These are phyloP conservation scores for Zymoseptoria tritici DNA, from an alignment of 2,329 filamentous ascomycete genomes.

Conservation along the genomic window DNA sequence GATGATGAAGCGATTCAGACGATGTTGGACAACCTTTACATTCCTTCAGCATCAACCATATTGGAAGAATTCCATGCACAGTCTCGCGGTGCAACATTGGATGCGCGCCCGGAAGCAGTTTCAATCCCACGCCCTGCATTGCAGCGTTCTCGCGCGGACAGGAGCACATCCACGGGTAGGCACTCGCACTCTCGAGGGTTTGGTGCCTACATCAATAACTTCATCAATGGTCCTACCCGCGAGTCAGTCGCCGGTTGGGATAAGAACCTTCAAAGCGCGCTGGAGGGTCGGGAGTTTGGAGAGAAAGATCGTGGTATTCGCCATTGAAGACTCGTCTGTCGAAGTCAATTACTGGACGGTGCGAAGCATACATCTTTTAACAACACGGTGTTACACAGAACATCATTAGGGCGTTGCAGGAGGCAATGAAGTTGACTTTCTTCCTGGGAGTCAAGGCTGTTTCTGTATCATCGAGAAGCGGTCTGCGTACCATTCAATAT, in stretches of 20 bases:
- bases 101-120: neutral
- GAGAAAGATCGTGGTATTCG: neutral
- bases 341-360: neutral
- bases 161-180: neutral
- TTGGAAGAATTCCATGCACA: neutral
- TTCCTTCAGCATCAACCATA: neutral
- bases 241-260: neutral
- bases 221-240: neutral
- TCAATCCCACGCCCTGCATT: neutral
- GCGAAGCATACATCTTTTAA: neutral
- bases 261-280: neutral
- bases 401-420: neutral
- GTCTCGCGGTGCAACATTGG: neutral
- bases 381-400: neutral
- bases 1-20: neutral
- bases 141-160: neutral
- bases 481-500: neutral
- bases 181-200: neutral
- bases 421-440: neutral
- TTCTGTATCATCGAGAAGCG: neutral
- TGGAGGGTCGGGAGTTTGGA: neutral
- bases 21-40: neutral
- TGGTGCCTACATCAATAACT: neutral
- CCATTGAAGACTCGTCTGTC: neutral
- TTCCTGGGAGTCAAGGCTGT: neutral